Evolutionary conservation across 495 filamentous ascomycete species (phyloP).

Genomic region (Lophium mytilinum): DNA sequence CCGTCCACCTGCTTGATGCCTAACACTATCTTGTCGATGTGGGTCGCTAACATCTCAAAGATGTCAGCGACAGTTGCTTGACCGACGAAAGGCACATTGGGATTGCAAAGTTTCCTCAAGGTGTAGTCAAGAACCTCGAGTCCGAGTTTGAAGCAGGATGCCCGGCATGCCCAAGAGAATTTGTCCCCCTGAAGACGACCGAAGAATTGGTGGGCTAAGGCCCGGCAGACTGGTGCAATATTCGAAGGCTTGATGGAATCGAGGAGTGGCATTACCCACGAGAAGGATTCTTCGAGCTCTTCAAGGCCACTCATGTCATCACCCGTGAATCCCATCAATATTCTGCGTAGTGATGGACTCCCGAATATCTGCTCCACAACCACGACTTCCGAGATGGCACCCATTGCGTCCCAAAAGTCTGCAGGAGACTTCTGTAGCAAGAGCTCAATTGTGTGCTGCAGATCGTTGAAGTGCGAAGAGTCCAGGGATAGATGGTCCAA

Average conservation of each 20-base stretch:
- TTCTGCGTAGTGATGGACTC: constrained; percentile 55
- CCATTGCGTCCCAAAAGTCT: constrained; percentile 82
- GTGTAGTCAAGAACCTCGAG: constrained; percentile 44
- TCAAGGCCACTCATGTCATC: constrained; percentile 48
- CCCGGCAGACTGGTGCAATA: constrained; percentile 62
- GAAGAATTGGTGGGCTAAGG: constrained; percentile 61
- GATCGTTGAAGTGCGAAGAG: constrained; percentile 49
- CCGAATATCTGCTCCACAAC: constrained; percentile 70
- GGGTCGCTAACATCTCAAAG: constrained; percentile 43
- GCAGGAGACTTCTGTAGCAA: constrained; percentile 64
- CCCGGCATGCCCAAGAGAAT: constrained; percentile 40
- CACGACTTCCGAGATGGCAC: constrained; percentile 57
- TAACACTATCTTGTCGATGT: constrained; percentile 27
- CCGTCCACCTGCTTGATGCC: constrained; percentile 8
- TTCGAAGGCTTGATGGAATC: constrained; percentile 63
- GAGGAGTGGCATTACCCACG: constrained; percentile 70
- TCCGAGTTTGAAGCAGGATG: constrained; percentile 46
- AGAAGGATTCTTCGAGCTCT: constrained; percentile 51
- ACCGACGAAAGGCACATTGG: constrained; percentile 35
- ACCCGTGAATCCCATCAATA: constrained; percentile 50
- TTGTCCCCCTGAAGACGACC: constrained; percentile 50
- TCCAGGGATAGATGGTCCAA: constrained; percentile 64
- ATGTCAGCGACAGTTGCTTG: constrained; percentile 47
- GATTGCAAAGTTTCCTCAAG: constrained; percentile 38
- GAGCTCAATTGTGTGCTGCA: constrained; percentile 56